Conservation (phyloP, 208 protist genomes). For the Trypanosoma caninum region DNA sequence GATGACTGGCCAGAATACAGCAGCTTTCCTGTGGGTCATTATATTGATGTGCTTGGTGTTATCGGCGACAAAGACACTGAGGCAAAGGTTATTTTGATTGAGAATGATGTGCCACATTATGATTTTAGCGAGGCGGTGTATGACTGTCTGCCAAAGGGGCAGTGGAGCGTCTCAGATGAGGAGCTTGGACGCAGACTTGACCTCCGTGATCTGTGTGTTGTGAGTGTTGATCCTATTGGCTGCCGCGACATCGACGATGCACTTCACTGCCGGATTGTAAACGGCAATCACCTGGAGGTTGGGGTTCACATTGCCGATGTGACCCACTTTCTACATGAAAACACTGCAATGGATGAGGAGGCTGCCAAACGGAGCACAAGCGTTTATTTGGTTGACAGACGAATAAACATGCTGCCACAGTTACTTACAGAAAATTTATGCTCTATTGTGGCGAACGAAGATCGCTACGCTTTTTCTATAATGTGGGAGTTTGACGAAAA, state of each 20-base stretch:
- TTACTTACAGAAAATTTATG: conserved; percentile 95
- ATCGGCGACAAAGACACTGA: conserved; percentile 95
- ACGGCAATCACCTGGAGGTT: conserved; percentile 87
- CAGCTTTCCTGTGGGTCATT: conserved; percentile 93
- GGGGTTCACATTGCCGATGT: conserved; percentile 99
- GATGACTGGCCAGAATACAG: conserved; percentile 91
- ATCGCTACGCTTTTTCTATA: conserved; percentile 93
- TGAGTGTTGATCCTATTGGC: conserved; percentile 95
- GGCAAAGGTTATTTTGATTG: conserved; percentile 91
- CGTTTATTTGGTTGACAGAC: conserved; percentile 94
- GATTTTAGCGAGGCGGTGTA: conserved; percentile 90
- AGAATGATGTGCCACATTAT: conserved; percentile 92
- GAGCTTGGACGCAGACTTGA: conserved; percentile 78
- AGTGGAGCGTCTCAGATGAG: conserved; percentile 79
- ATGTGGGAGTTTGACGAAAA: conserved; percentile 92
- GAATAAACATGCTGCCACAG: conserved; percentile 98
- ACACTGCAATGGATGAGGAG: conserved; percentile 93
- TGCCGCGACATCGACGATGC: conserved; percentile 91
- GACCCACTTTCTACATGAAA: conserved; percentile 92
- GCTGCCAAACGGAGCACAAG: conserved; percentile 92
- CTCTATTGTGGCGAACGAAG: conserved; percentile 88
- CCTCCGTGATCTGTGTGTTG: conserved; percentile 82
- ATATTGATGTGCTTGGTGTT: conserved; percentile 90
- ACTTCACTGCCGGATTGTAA: conserved; percentile 79
- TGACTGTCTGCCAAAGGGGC: conserved; percentile 84